Base-by-base conservation (phyloP, 371 early-diverging fungal species). In the Furculomyces boomerangus region DNA sequence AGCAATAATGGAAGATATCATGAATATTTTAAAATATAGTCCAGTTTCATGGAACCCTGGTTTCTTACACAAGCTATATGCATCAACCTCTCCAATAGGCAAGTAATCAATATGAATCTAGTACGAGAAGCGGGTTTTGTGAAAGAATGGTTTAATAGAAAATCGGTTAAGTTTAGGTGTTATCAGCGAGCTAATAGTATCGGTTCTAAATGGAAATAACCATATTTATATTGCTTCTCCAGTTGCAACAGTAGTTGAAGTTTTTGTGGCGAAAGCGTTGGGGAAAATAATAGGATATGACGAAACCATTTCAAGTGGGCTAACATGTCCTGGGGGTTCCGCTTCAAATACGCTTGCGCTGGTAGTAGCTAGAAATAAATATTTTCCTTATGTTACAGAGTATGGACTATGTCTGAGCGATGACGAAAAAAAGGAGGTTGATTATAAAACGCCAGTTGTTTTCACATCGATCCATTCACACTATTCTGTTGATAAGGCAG, bases 31-130 rank as follows among this genome's bases (percentile, higher is more conserved):
- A 43, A 43, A 43, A 22, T 43, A 43, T 20, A 43, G 43, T 43
- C 43, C 62, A 24, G 58, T 58, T 35, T 57, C 68, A 29, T 83
- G 82, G 79, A 80, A 82, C 64, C 80, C 83, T 10, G 62, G 80
- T 20, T 90, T 89, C 57, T 70, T 89, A 72, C 88, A 88, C 65
- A 90, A 89, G 58, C 68, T 90, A 7, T 90, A 88, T 58, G 78
- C 91, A 8, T 79, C 84, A 1, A 77, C 84, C 0, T 81, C 81
- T 43, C 83, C 88, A 7, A 79, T 86, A 43, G 35, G 35, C 18
- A 35, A 7, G 18, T 35, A 35, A 35, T 7, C n/a, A n/a, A n/a
- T n/a, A n/a, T n/a, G n/a, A n/a, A n/a, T n/a, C n/a, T n/a, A n/a
- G n/a, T n/a, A n/a, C n/a, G n/a, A n/a, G n/a, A n/a, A n/a, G n/a